Evolutionary conservation across 2,329 filamentous ascomycete genomes (phyloP).

Genomic region (Cyphellophora europaea): DNA sequence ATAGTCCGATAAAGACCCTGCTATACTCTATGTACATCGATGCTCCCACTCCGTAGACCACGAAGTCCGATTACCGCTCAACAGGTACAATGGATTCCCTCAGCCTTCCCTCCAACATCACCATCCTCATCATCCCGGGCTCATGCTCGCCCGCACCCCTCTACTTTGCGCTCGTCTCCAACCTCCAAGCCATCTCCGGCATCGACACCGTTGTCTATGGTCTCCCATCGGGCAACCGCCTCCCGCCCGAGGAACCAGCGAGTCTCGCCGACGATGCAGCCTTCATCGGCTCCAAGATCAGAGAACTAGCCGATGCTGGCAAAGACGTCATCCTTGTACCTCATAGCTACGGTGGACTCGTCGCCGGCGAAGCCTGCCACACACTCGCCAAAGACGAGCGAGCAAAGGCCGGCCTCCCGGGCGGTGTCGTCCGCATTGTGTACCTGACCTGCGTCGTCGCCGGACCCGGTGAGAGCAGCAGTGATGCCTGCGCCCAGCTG

Average conservation of each 20-base stretch:
- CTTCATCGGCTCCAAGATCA: constrained; percentile 18
- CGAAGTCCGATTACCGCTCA: no score
- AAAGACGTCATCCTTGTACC: constrained; percentile 21
- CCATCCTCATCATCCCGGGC: background rate
- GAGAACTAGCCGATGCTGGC: constrained; percentile 18
- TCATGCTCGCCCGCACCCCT: constrained; percentile 1
- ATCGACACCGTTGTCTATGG: constrained; percentile 22
- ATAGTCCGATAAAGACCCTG: no score
- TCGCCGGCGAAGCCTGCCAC: constrained; percentile 21
- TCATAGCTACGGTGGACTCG: constrained; percentile 27
- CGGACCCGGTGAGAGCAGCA: background rate
- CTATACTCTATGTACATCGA: no score
- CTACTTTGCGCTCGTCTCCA: background rate
- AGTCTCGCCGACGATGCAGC: constrained; percentile 21
- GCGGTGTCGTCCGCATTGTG: constrained; percentile 8
- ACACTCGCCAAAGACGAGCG: constrained; percentile 15
- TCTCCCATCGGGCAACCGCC: constrained; percentile 20
- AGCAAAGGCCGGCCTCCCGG: constrained; percentile 15
- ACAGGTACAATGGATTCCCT: constrained; percentile 1
- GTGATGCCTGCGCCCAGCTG: background rate
- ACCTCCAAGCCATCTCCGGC: constrained; percentile 7
- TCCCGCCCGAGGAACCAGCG: constrained; percentile 18
- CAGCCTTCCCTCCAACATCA: background rate
- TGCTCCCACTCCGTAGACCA: no score
- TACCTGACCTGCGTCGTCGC: constrained; percentile 3